Conservation (phyloP, 2,329 filamentous ascomycete genomes). For the Aplosporella prunicola region DNA sequence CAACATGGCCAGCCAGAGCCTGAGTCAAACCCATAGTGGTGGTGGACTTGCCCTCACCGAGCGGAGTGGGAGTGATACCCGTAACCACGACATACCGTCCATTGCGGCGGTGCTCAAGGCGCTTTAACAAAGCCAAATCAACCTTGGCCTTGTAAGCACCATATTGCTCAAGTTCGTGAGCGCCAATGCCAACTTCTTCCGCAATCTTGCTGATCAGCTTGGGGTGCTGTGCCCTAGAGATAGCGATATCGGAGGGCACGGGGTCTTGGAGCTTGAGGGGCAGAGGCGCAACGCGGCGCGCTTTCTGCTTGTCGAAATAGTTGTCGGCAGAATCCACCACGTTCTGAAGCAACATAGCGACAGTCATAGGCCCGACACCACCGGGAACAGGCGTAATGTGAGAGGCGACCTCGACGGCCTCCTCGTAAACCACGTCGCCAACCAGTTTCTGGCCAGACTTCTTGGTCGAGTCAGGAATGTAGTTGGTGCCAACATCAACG, state of each 20-base stretch:
- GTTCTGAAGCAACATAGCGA: slow-evolving; percentile 95
- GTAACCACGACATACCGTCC: slow-evolving; percentile 89
- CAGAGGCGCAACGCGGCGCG: slow-evolving; percentile 70
- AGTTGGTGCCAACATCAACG: slow-evolving; percentile 97
- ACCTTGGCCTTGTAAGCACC: slow-evolving; percentile 96
- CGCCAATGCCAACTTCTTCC: slow-evolving; percentile 74
- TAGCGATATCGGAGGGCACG: slow-evolving; percentile 90
- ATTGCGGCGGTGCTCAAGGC: slow-evolving; percentile 76
- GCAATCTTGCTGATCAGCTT: slow-evolving; percentile 83
- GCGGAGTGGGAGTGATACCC: slow-evolving; percentile 90
- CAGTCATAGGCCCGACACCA: slow-evolving; percentile 96
- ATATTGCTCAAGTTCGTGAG: slow-evolving; percentile 88
- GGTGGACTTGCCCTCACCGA: slow-evolving; percentile 96
- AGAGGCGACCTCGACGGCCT: slow-evolving; percentile 75
- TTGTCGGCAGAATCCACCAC: slow-evolving; percentile 76
- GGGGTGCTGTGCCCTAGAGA: slow-evolving; percentile 82
- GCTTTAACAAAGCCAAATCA: slow-evolving; percentile 68
- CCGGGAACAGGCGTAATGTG: slow-evolving; percentile 93
- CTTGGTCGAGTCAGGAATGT: slow-evolving; percentile 76
- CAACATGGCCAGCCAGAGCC: slow-evolving; percentile 80
- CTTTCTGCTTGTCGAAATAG: slow-evolving; percentile 75
- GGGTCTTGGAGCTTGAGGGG: slow-evolving; percentile 69
- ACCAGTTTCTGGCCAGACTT: slow-evolving; percentile 90
- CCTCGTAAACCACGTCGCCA: slow-evolving; percentile 88
- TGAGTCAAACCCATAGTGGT: slow-evolving; percentile 94